Evolutionary conservation across 2,329 filamentous ascomycete species (phyloP).

Genomic region (Lomentospora prolificans): DNA sequence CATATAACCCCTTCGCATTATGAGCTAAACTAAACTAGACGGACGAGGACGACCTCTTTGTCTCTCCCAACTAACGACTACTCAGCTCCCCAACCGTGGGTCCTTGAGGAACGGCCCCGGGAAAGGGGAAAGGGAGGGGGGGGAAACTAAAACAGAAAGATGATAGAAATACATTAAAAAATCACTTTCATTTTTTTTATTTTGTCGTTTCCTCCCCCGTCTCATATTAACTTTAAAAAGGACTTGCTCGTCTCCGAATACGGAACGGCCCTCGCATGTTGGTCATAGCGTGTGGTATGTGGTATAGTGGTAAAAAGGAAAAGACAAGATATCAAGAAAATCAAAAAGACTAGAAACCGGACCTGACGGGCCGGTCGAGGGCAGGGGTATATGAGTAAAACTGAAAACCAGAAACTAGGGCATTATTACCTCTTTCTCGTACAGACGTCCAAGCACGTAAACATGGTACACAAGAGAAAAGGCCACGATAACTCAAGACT

Average conservation of each 20-base stretch:
- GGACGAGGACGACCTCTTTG: no score
- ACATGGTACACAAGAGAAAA: neutral
- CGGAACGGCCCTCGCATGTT: no score
- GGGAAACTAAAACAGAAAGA: no score
- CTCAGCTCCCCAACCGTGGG: no score
- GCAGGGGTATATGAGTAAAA: neutral
- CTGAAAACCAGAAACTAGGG: neutral
- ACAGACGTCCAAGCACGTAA: neutral
- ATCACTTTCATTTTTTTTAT: neutral
- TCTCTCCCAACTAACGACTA: no score
- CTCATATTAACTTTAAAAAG: neutral
- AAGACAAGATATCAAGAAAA: neutral
- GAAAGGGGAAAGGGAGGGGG: no score
- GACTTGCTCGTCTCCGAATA: no score
- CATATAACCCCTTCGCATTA: no score
- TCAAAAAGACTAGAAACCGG: neutral
- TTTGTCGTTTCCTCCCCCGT: neutral
- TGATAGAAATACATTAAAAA: no score
- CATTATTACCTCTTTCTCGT: neutral
- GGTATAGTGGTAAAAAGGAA: neutral
- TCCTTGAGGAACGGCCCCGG: no score
- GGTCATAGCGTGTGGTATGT: neutral
- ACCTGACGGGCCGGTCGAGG: neutral
- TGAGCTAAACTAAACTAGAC: no score
- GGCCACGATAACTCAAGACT: neutral